Conservation (phyloP, 2,329 filamentous ascomycete species). For the Paraphoma sp. region DNA sequence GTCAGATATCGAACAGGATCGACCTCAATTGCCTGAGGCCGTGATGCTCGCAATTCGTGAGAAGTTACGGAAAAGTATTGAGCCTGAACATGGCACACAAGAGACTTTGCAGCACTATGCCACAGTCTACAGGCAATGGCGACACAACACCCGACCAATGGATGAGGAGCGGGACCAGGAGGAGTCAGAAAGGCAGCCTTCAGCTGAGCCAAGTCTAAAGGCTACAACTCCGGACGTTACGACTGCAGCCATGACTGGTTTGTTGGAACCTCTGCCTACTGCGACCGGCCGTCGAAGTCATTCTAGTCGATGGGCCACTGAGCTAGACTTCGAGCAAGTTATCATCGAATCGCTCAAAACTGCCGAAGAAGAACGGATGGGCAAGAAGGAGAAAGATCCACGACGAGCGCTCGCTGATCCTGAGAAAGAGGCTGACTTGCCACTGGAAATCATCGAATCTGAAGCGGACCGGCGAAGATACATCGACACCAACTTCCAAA, state of each 20-base stretch:
- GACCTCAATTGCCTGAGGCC: constrained; percentile 41
- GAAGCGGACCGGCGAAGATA: constrained; percentile 67
- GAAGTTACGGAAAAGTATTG: constrained; percentile 40
- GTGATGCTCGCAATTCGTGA: constrained; percentile 46
- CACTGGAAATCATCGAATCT: constrained; percentile 69
- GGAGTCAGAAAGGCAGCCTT: constrained; percentile 43
- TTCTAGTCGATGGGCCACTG: constrained; percentile 56
- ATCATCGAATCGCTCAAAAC: constrained; percentile 72
- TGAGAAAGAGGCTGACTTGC: constrained; percentile 78
- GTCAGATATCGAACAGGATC: constrained; percentile 52
- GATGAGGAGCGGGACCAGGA: constrained; percentile 52
- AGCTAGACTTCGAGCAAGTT: constrained; percentile 75
- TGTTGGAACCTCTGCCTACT: constrained; percentile 35
- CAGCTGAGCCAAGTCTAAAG: constrained; percentile 42
- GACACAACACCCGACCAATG: constrained; percentile 47
- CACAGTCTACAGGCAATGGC: constrained; percentile 51
- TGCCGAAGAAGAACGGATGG: constrained; percentile 73
- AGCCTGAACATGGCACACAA: constrained; percentile 35
- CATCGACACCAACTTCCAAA: constrained; percentile 69
- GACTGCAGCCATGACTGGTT: constrained; percentile 32
- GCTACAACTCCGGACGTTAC: constrained; percentile 56
- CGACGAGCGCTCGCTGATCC: constrained; percentile 74
- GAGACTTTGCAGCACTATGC: constrained; percentile 47
- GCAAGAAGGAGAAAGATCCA: constrained; percentile 66
- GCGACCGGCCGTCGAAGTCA: constrained; percentile 41